Evolutionary conservation across 805 yeast species (phyloP).

Genomic region (Starmerella bacillaris): DNA sequence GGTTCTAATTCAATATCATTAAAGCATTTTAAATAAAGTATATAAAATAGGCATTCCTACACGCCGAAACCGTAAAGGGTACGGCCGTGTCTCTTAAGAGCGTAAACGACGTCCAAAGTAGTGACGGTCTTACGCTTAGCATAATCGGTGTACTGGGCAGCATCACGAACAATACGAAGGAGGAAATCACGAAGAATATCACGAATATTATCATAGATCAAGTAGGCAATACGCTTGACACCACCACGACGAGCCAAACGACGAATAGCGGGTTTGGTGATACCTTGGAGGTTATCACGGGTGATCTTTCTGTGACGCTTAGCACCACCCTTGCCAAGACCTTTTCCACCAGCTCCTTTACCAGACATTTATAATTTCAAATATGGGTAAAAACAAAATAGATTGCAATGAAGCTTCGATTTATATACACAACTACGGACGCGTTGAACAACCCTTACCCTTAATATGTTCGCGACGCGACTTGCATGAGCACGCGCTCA

Average conservation of each 20-base stretch:
- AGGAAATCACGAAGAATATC: conserved; percentile 88
- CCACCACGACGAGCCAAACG: conserved; percentile 99
- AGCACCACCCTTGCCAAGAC: conserved; percentile 99
- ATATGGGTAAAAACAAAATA: too few relatives aligned
- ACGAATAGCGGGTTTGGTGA: conserved; percentile 98
- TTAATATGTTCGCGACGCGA: too few relatives aligned
- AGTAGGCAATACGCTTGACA: conserved; percentile 98
- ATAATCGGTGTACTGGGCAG: conserved; percentile 98
- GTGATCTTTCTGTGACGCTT: conserved; percentile 99
- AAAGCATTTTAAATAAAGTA: too few relatives aligned
- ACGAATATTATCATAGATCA: conserved; percentile 97
- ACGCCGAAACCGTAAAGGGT: conserved; percentile 99
- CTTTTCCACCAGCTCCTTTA: conserved; percentile 96
- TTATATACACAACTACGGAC: too few relatives aligned
- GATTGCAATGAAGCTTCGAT: too few relatives aligned
- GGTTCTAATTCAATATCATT: too few relatives aligned
- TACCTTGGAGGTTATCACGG: conserved; percentile 99
- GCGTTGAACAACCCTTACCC: too few relatives aligned
- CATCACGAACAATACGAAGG: conserved; percentile 95
- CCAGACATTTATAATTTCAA: conserved; percentile 3
- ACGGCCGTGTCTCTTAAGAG: conserved; percentile 99
- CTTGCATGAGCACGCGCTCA: too few relatives aligned
- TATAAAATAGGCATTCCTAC: too few relatives aligned
- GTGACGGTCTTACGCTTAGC: conserved; percentile 99
- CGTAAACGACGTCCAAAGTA: conserved; percentile 95